Base-by-base conservation (phyloP, 805 yeast species). In the Tanozyma kutaoensis region DNA sequence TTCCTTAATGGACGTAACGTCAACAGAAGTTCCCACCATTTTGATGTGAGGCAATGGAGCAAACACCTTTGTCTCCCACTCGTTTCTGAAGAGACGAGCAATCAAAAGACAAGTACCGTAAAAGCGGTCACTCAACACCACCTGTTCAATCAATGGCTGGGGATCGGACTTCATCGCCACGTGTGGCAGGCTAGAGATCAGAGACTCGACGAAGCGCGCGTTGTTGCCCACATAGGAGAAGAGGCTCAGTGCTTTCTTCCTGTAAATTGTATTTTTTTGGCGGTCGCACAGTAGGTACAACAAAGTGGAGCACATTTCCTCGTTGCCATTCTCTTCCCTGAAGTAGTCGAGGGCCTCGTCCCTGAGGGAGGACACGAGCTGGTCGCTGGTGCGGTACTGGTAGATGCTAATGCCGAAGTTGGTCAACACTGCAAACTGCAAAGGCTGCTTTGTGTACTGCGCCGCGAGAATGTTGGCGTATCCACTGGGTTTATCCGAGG, bases 251-350 rank as follows among this genome's bases (percentile, higher is more conserved):
- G 73, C 72, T 24, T 62, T 54, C 32, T 58, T 57, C 34, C 58
- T 61, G 38, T 50, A 38, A 5, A 15, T 5, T 7, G 5, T 7
- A 5, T 5, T 15, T 5, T 5, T 7, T 5, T 7, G 17, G 5
- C 17, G 7, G 17, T 15, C 17, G 43, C 93, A 79, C 2, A 95
- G 80, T 28, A 84, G 72, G 37, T 79, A 78, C 27, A 91, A 60
- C 8, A 95, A 79, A 2, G 91, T 75, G 0, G 95, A 76, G 44
- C 96, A 88, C 3, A 93, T 76, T 48, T 93, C 98, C 28, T 80
- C 74, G 27, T 76, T 66, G 5, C 97, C 96, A 47, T 84, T 85
- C 29, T 79, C 76, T 25, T 69, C 67, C 12, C 76, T 71, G 45
- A 82, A 82, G 27, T 75, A 66, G 28, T 73, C 65, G 28, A 81